These are phyloP conservation scores for Moniliophthora roreri DNA, from an alignment of 1,284 basidiomycete species.

Conservation along the genomic window DNA sequence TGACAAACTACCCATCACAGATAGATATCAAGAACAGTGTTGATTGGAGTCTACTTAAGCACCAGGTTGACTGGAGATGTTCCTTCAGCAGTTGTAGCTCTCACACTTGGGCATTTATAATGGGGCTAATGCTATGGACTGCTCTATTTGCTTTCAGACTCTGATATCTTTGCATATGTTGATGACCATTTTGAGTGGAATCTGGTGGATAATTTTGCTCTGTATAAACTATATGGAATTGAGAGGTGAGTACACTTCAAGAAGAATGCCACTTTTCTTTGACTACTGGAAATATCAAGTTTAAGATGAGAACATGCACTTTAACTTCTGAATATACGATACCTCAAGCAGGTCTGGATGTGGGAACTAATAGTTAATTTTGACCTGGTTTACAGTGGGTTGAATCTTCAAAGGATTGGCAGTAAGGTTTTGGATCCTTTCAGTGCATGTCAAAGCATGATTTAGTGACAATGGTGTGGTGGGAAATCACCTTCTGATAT, in stretches of 20 bases:
- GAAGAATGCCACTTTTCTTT: conserved; percentile 59
- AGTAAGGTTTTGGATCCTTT: not conserved
- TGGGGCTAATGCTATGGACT: no score
- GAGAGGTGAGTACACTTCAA: conserved; percentile 48
- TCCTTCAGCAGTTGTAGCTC: no score
- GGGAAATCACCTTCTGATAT: conserved; percentile 35
- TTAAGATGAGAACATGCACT: not conserved
- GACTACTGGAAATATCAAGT: conserved; percentile 45
- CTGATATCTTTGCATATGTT: no score
- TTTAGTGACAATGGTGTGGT: not conserved
- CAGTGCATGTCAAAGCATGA: not conserved
- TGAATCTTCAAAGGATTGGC: conserved; percentile 20
- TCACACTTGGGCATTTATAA: no score
- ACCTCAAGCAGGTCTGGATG: conserved; percentile 80
- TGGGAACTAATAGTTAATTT: conserved; percentile 80
- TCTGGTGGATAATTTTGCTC: no score
- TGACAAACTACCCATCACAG: no score
- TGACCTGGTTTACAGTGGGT: conserved; percentile 82
- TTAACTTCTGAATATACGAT: not conserved
- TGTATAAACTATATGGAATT: no score
- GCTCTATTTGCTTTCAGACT: no score
- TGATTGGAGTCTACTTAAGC: no score
- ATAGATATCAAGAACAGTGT: no score
- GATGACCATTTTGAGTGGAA: no score
- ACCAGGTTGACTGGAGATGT: no score